A percentile compares a stretch with the other conserved stretches of the same genome.
phyloP scores from a whole-genome alignment of 306 rosid species.

The Cicer pinnatifidum region DNA sequence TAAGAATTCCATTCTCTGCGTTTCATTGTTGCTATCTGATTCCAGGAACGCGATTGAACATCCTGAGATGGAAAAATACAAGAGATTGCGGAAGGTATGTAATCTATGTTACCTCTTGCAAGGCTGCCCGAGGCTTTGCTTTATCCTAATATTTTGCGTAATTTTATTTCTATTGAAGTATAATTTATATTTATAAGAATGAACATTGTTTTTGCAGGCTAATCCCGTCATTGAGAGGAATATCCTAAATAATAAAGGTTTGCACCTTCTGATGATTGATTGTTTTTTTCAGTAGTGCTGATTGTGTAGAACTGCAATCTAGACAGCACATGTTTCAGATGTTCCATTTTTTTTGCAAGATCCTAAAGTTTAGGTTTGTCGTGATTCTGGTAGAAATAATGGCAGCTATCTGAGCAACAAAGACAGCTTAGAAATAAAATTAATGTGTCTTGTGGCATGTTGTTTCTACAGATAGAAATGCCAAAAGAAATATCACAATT shows the following conservation, averaged over 20 bases:
- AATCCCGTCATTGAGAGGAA: conserved; percentile 77
- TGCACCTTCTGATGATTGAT: conserved; percentile 37
- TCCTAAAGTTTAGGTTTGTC: conserved; percentile 31
- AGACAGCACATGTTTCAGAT: conserved; percentile 11
- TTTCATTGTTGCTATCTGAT: conserved; percentile 38
- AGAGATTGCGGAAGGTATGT: conserved; percentile 77
- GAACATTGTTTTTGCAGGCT: conserved; percentile 61
- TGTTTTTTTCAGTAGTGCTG: conserved; percentile 33
- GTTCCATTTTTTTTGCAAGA: background rate
- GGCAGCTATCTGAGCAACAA: background rate
- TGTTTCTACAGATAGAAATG: conserved; percentile 32
- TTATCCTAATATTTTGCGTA: conserved; percentile 5
- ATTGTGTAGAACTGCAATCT: conserved; percentile 13
- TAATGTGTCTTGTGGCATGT: background rate
- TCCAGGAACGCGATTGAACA: conserved; percentile 82
- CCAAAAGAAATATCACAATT: conserved; percentile 12
- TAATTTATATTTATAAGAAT: conserved; percentile 1
- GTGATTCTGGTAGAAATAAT: conserved; percentile 4
- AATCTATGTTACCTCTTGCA: conserved; percentile 5
- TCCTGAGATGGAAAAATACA: conserved; percentile 76
- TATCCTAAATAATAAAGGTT: conserved; percentile 72
- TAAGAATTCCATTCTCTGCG: conserved; percentile 31
- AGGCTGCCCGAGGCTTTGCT: conserved; percentile 20
- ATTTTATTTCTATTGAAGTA: background rate
- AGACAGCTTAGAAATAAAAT: conserved; percentile 5